Evolutionary conservation across 345 rosid species (phyloP), one percentile per base, ranked within the genome.

Genomic region (Populus deltoides): DNA sequence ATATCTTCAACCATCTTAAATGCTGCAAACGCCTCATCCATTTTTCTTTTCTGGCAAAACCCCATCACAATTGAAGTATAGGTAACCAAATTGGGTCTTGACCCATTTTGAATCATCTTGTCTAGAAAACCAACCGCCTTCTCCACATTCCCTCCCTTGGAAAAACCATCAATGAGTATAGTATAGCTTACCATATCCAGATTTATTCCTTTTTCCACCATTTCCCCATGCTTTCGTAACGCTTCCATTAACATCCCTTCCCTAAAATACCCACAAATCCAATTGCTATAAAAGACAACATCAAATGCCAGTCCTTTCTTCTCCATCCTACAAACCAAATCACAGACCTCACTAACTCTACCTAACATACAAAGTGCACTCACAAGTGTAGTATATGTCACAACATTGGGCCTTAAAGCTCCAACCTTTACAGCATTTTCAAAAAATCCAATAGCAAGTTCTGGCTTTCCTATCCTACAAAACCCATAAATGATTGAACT

Each of bases 401-500:
- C 91, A 80, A 89, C 59, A 75, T 88, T 90, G 20, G 97, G 90
- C 82, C 68, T 80, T 66, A 92, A 86, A 86, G 81, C 89, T 73
- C 89, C 92, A 8, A 89, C 83, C 51, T 27, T 71, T 3, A 84
- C 38, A 35, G 89, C 90, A 71, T 82, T 87, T 79, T 88, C 73
- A 72, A 88, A 92, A 81, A 93, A 88, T 35, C 80, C 86, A 17
- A 92, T 27, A 20, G 86, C 98, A 73, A 89, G 83, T 66, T 93
- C 92, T 16, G 97, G 94, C 75, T 87, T 89, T 80, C 90, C 94
- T 71, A 87, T 86, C 81, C 31, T 88, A 79, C 91, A 89, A 80
- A 90, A 90, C 74, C 94, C 90, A 76, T 90, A 86, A 81, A 92
- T 83, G 53, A 93, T 89, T 71, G 86, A 81, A 84, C 94, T 90